phyloP scores from a whole-genome alignment of 805 yeast species.

The Saccharomyces mikatae region DNA sequence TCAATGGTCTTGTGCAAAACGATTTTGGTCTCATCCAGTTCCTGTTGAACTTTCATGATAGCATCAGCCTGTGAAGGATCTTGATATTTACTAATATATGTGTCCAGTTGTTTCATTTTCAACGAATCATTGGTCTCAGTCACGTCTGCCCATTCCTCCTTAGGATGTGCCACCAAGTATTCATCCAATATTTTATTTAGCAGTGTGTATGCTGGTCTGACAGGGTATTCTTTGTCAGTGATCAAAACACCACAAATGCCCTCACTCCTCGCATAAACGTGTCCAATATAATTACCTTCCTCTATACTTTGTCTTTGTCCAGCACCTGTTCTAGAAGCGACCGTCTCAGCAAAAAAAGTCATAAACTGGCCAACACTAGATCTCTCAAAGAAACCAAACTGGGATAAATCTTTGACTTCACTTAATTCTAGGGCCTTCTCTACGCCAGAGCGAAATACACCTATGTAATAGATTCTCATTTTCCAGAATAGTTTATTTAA shows the following conservation, averaged over 20 bases:
- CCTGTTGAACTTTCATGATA: slow-evolving; percentile 94
- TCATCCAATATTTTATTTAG: slow-evolving; percentile 88
- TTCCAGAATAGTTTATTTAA: background rate
- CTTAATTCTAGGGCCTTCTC: slow-evolving; percentile 67
- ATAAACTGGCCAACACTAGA: slow-evolving; percentile 80
- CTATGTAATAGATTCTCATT: slow-evolving; percentile 90
- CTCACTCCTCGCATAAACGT: slow-evolving; percentile 81
- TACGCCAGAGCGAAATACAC: slow-evolving; percentile 59
- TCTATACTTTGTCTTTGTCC: slow-evolving; percentile 94
- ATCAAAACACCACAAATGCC: slow-evolving; percentile 88
- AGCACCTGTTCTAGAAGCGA: slow-evolving; percentile 74
- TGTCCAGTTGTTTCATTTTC: slow-evolving; percentile 44
- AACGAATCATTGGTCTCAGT: slow-evolving; percentile 34
- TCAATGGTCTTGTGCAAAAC: slow-evolving; percentile 94
- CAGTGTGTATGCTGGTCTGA: slow-evolving; percentile 89
- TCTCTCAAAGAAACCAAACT: slow-evolving; percentile 85
- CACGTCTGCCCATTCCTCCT: slow-evolving; percentile 54
- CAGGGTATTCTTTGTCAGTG: slow-evolving; percentile 93
- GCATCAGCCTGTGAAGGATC: slow-evolving; percentile 97
- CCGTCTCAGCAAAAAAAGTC: slow-evolving; percentile 89
- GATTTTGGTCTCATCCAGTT: slow-evolving; percentile 93
- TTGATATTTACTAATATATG: slow-evolving; percentile 76
- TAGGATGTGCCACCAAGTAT: slow-evolving; percentile 75
- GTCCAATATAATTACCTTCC: slow-evolving; percentile 86
- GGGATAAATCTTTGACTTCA: slow-evolving; percentile 72